Percentiles rank a stretch among this genome's conserved stretches.
These are phyloP conservation scores for Magnolia changhungtana DNA, from an alignment of 164 flowering plant genomes.

Conservation along the genomic window DNA sequence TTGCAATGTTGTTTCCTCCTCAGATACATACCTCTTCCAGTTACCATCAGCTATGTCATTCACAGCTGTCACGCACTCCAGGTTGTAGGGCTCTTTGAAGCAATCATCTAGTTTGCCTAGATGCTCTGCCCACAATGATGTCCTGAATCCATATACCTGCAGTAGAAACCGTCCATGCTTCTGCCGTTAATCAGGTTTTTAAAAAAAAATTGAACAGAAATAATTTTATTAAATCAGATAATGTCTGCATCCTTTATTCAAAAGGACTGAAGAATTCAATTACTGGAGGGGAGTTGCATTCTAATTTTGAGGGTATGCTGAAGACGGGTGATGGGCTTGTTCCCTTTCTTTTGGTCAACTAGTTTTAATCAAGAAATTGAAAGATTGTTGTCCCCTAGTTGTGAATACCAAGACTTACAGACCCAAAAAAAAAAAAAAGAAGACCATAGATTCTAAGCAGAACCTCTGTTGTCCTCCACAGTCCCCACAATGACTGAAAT, in stretches of 20 bases:
- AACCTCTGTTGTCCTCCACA: too few relatives aligned
- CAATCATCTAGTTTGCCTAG: constrained; percentile 36
- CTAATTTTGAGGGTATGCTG: background rate
- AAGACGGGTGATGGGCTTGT: background rate
- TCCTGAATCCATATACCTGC: constrained; percentile 86
- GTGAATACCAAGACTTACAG: background rate
- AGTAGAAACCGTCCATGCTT: background rate
- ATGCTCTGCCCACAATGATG: constrained; percentile 90
- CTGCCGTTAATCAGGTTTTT: too few relatives aligned
- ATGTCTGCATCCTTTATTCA: background rate
- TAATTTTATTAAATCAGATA: too few relatives aligned
- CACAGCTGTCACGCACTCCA: constrained; percentile 63
- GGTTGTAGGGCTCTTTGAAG: constrained; percentile 50
- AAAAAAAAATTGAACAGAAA: too few relatives aligned
- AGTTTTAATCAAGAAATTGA: background rate
- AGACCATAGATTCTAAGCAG: too few relatives aligned
- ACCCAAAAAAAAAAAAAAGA: too few relatives aligned
- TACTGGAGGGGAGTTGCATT: background rate
- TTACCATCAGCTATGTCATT: constrained; percentile 62
- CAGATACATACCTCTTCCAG: constrained; percentile 52
- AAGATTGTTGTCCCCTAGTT: background rate
- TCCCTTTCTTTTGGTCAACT: background rate
- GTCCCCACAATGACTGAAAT: too few relatives aligned
- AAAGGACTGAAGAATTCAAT: background rate
- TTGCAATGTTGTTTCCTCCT: constrained; percentile 30